These are phyloP conservation scores for Microbotryum intermedium DNA, from an alignment of 1,284 basidiomycete genomes.

Conservation along the genomic window DNA sequence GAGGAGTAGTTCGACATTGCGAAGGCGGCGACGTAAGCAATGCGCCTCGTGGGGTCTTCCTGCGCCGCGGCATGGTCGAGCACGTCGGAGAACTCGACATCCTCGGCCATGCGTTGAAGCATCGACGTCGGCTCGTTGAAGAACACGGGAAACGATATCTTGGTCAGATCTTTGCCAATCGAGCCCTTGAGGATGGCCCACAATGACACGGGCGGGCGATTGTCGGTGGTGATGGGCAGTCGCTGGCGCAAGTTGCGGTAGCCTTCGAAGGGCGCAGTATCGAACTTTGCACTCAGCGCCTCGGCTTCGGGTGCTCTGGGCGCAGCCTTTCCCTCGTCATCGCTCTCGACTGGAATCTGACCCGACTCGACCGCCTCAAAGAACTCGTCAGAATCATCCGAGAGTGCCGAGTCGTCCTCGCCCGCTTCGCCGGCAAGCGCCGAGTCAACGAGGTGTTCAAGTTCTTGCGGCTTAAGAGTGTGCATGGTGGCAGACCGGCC, in stretches of 20 bases:
- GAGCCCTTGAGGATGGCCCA: constrained; percentile 95
- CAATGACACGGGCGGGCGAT: constrained; percentile 79
- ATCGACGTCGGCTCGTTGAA: constrained; percentile 94
- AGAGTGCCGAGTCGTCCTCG: constrained; percentile 46
- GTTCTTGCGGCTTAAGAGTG: constrained; percentile 17
- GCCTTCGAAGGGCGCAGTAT: constrained; percentile 54
- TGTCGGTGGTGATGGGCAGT: constrained; percentile 64
- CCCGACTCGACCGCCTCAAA: constrained; percentile 91
- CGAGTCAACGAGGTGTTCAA: constrained; percentile 21
- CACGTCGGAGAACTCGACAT: constrained; percentile 81
- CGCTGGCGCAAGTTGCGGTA: constrained; percentile 60
- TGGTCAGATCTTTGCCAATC: constrained; percentile 95
- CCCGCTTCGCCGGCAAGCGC: constrained; percentile 22
- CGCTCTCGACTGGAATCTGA: constrained; percentile 61
- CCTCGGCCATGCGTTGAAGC: constrained; percentile 57
- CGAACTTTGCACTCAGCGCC: constrained; percentile 29
- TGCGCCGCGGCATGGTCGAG: constrained; percentile 74
- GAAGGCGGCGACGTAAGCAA: constrained; percentile 92
- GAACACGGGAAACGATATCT: constrained; percentile 71
- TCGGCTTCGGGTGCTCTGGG: constrained; percentile 2
- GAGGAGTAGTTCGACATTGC: constrained; percentile 98
- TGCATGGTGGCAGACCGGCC: constrained; percentile 10
- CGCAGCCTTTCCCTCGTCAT: constrained; percentile 17
- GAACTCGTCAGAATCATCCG: constrained; percentile 92
- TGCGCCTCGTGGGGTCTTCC: constrained; percentile 65